phyloP scores from a whole-genome alignment of 1,139 yeast species.

The Entelexis paramagnoliae region DNA sequence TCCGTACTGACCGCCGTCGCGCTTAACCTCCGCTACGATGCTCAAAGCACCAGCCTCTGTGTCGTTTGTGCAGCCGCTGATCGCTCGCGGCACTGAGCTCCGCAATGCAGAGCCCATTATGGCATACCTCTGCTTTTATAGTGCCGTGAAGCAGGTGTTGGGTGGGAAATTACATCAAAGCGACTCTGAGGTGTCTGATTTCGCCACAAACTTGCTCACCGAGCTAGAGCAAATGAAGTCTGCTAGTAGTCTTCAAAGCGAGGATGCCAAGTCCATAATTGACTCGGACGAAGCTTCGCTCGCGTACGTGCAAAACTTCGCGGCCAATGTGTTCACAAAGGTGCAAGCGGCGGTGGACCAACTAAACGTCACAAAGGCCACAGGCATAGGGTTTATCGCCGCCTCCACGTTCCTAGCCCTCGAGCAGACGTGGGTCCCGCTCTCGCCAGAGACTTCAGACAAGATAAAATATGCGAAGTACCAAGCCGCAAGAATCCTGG shows the following conservation, averaged over 20 bases:
- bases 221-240: constrained; percentile 43
- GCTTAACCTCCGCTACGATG: background rate
- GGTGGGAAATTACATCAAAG: constrained; percentile 46
- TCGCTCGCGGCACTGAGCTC: constrained; percentile 45
- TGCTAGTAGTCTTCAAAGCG: constrained; percentile 36
- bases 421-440: constrained; percentile 34
- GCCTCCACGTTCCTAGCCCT: constrained; percentile 42
- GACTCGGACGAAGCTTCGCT: constrained; percentile 48
- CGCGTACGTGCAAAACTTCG: constrained; percentile 51
- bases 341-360: constrained; percentile 40
- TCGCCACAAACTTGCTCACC: constrained; percentile 52
- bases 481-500: constrained; percentile 48
- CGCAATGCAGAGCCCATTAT: constrained; percentile 43
- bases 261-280: constrained; percentile 41
- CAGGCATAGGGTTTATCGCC: constrained; percentile 42
- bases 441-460: constrained; percentile 30
- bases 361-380: constrained; percentile 33
- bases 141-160: constrained; percentile 59
- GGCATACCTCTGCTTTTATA: constrained; percentile 45
- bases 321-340: constrained; percentile 49
- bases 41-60: constrained; percentile 21
- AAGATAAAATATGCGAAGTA: constrained; percentile 48
- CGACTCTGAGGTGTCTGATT: constrained; percentile 44
- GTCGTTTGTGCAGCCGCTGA: constrained; percentile 37
- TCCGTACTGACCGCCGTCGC: background rate